Evolutionary conservation across 768 basidiomycete genomes (phyloP), one percentile per base, ranked within the genome.

Genomic region (Termitomyces eurrhizus): DNA sequence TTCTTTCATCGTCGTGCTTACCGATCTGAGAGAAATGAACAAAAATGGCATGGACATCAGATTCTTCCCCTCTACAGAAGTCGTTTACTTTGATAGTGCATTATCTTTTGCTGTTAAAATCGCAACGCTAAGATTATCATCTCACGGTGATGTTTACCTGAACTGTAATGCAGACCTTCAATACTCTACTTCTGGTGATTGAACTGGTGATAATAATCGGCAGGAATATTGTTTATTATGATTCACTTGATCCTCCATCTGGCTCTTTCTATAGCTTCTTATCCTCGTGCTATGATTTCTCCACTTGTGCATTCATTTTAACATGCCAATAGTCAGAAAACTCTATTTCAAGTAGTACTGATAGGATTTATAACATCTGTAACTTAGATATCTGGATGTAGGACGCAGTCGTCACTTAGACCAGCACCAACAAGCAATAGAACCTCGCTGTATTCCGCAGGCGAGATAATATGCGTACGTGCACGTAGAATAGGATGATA

Each of bases 51-150:
- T 33, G 33, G 33, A 33, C 33, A 33, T 8, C 3, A 8, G 33
- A 33, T 33, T n/a, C n/a, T n/a, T n/a, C n/a, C n/a, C n/a, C n/a
- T n/a, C n/a, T n/a, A n/a, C n/a, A 35, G 69, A 71, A 50, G 69
- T 74, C 2, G 86, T 90, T 5, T 92, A 90, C 72, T 90, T 92
- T 66, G 92, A 93, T 66, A 49, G 92, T 92, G 65, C 72, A 88
- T 57, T 36, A 13, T 51, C 24, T 58, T n/a, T 7, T 37, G 14
- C 29, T 32, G 8, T 16, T 7, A 50, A 26, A 16, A 52, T 8
- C 29, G 13, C 55, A n/a, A 12, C 32, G 51, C 32, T 57, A n/a
- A 61, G 56, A 48, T 55, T 26, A 45, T 44, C 6, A 60, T 56
- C 50, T 76, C 12, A 68, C 92, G 52, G 65, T 90, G 3, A 69